Evolutionary conservation across 305 asterid genomes (phyloP), one percentile per base, ranked within the genome.

Genomic region (Fraxinus platypoda): DNA sequence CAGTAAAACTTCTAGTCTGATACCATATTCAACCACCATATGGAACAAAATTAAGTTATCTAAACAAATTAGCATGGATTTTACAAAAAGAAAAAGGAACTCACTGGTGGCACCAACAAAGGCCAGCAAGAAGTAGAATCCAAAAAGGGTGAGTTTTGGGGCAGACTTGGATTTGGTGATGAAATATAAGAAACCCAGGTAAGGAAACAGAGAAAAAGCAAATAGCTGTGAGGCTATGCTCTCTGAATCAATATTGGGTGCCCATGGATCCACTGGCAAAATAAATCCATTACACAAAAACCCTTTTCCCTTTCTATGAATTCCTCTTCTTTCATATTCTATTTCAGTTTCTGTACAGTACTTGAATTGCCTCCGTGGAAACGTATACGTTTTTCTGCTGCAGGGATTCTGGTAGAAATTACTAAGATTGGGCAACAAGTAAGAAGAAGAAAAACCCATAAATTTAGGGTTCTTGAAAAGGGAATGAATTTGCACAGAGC

Each of bases 51-150:
- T 52, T 4, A 54, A 54, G 21, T 17, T 17, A 54, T 54, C 2
- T n/a, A 54, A n/a, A n/a, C 26, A 23, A 8, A 0, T 23, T 23
- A 62, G 31, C 72, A 25, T 25, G 1, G 28, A 15, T 4, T 33
- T 8, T 8, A 26, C 70, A 25, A n/a, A 26, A 28, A 76, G 21
- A 31, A 52, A 33, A 77, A 33, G 81, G 41, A 79, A 88, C 94
- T 90, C 79, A 93, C 97, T 92, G 38, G 98, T 92, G 75, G 93
- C 97, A 78, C 94, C 98, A 43, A 95, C 97, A 83, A 93, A 95
- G 38, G 92, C 97, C 71, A 94, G 96, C 92, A 94, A 87, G 96
- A 94, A 93, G 86, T 92, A 95, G 93, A 92, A 92, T 31, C 97
- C 97, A 78, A 95, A 93, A 74, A 94, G 93, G 30, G 98, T 93